phyloP scores from a whole-genome alignment of 352 stramenopile genomes.

The Globisporangium perplexum region DNA sequence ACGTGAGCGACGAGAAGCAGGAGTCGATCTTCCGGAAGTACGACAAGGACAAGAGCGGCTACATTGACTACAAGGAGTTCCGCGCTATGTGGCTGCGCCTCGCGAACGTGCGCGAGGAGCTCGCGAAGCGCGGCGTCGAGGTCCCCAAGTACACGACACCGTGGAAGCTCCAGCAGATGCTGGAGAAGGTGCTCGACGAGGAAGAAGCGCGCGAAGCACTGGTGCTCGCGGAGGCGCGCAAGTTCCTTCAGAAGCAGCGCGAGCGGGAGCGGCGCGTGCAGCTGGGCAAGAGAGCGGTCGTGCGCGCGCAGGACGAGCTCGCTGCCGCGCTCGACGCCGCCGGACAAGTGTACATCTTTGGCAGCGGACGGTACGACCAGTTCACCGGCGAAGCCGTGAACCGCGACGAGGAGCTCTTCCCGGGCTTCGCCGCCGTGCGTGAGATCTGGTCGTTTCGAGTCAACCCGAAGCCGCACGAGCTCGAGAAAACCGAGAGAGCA shows the following conservation, averaged over 20 bases:
- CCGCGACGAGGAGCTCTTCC: conserved; percentile 50
- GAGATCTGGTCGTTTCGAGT: conserved; percentile 58
- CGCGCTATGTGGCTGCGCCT: conserved; percentile 89
- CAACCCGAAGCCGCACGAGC: conserved; percentile 5
- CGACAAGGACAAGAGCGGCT: conserved; percentile 88
- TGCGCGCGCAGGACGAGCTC: conserved; percentile 81
- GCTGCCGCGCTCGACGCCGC: conserved; percentile 84
- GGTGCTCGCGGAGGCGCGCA: conserved; percentile 72
- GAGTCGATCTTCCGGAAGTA: conserved; percentile 92
- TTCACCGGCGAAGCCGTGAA: conserved; percentile 59
- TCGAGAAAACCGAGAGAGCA: conserved; percentile 1
- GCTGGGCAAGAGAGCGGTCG: conserved; percentile 40
- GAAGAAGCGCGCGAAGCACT: conserved; percentile 85
- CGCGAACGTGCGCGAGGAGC: conserved; percentile 72
- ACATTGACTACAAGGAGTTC: conserved; percentile 94
- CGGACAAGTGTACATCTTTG: conserved; percentile 92
- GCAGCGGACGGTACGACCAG: conserved; percentile 74
- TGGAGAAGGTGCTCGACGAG: conserved; percentile 87
- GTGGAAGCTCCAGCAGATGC: conserved; percentile 73
- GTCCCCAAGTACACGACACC: conserved; percentile 84
- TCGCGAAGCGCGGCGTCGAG: conserved; percentile 83
- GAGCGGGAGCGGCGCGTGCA: conserved; percentile 49
- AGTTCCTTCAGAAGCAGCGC: conserved; percentile 69
- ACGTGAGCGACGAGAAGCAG: conserved; percentile 86
- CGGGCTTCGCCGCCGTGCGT: conserved; percentile 56